Evolutionary conservation across 371 early-diverging fungal species (phyloP).

Genomic region (Nematocida ausubeli): DNA sequence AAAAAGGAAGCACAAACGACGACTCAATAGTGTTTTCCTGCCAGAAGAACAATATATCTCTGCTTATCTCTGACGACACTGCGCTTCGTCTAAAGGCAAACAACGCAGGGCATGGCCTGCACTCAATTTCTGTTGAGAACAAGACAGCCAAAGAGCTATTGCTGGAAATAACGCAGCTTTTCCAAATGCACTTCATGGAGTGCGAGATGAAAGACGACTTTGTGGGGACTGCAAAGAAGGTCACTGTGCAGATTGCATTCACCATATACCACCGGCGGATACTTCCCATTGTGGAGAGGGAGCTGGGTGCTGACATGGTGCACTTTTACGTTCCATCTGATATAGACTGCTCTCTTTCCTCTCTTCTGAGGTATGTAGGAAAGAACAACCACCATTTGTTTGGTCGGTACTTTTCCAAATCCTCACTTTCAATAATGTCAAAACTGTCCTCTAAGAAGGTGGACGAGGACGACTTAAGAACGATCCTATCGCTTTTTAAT

Average conservation of each 20-base stretch:
- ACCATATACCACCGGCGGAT: slow-evolving; percentile 9
- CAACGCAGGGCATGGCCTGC: neutral
- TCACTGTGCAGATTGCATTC: neutral
- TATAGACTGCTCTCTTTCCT: slow-evolving; percentile 11
- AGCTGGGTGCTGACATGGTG: slow-evolving; percentile 22
- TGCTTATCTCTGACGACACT: slow-evolving; percentile 32
- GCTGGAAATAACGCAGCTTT: slow-evolving; percentile 1
- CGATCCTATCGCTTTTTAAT: slow-evolving; percentile 17
- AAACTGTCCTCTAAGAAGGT: slow-evolving; percentile 1
- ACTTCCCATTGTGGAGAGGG: slow-evolving; percentile 5
- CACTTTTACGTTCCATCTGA: slow-evolving; percentile 5
- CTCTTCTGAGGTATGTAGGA: slow-evolving; percentile 5
- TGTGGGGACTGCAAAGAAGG: neutral
- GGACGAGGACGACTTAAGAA: neutral
- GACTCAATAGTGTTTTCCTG: slow-evolving; percentile 44
- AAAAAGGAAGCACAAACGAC: slow-evolving; percentile 31
- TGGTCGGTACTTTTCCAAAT: neutral
- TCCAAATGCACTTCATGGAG: slow-evolving; percentile 36
- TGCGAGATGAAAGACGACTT: slow-evolving; percentile 28
- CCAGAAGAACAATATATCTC: slow-evolving; percentile 14
- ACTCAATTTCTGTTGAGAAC: neutral
- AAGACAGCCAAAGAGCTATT: slow-evolving; percentile 18
- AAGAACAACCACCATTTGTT: slow-evolving; percentile 41
- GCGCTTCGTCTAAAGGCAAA: slow-evolving; percentile 24
- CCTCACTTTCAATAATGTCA: neutral